Conservation (phyloP, 169 alveolate genomes). For the Plasmodium vivax region DNA sequence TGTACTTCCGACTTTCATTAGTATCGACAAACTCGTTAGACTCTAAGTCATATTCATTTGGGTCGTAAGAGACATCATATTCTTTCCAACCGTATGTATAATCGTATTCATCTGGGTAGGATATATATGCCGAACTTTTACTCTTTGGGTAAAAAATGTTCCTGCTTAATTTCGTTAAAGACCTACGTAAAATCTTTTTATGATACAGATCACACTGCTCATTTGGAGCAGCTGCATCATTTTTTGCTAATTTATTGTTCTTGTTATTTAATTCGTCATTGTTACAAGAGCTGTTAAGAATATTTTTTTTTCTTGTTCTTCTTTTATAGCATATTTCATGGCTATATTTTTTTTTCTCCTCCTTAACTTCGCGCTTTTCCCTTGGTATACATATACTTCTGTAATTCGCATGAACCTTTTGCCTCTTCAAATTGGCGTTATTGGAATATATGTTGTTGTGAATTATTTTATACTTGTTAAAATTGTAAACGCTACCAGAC, state of each 20-base stretch:
- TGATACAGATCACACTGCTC: conserved; percentile 1
- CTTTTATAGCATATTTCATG: conserved; percentile 2
- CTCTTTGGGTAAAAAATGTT: neutral
- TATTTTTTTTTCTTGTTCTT: conserved; percentile 5
- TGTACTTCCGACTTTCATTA: conserved; percentile 10
- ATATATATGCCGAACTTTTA: neutral
- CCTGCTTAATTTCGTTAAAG: conserved; percentile 1
- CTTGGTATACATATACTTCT: neutral
- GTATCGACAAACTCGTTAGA: neutral
- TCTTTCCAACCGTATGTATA: neutral
- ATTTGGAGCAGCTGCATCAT: neutral
- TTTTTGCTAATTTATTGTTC: neutral
- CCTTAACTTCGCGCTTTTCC: conserved; percentile 14
- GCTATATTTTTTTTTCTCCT: neutral
- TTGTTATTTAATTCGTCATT: neutral
- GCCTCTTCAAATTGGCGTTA: conserved; percentile 50
- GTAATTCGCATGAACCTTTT: conserved; percentile 5
- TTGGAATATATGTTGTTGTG: conserved; percentile 64
- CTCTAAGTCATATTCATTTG: neutral
- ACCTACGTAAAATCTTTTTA: neutral
- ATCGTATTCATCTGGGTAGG: neutral
- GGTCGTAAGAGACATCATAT: conserved; percentile 2
- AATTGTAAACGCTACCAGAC: conserved; percentile 48
- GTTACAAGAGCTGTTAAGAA: neutral
- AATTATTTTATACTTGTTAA: conserved; percentile 45